Evolutionary conservation across 208 protist species (phyloP).

Genomic region (Leishmania braziliensis): DNA sequence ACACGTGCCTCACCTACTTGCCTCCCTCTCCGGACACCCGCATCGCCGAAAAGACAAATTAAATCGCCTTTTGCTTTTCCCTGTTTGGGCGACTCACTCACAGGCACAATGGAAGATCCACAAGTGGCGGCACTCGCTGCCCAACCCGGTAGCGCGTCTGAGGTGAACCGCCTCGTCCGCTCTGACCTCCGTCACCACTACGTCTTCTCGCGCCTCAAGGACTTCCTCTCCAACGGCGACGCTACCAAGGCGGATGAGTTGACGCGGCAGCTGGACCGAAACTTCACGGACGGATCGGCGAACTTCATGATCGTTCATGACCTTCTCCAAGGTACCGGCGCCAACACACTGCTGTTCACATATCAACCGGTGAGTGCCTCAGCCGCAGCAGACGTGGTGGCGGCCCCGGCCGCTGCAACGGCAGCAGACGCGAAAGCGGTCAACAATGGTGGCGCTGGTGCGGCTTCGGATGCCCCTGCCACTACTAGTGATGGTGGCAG

Average conservation of each 20-base stretch:
- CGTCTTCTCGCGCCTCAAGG: constrained; percentile 85
- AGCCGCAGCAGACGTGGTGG: constrained; percentile 11
- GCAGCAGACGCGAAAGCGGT: constrained; percentile 13
- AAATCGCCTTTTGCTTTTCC: not conserved
- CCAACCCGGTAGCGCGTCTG: constrained; percentile 1
- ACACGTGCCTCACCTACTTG: no score
- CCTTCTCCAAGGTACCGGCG: constrained; percentile 81
- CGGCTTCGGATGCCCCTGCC: constrained; percentile 10
- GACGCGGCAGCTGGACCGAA: constrained; percentile 63
- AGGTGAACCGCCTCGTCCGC: constrained; percentile 41
- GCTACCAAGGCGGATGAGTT: constrained; percentile 59
- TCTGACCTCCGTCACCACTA: constrained; percentile 86
- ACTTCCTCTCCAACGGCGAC: constrained; percentile 88
- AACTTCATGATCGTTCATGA: constrained; percentile 89
- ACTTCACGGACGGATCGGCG: constrained; percentile 80
- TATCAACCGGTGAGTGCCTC: constrained; percentile 56
- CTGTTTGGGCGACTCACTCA: not conserved
- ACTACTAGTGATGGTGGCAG: not conserved
- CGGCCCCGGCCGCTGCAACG: not conserved
- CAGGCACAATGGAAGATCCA: constrained; percentile 14
- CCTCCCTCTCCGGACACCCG: no score
- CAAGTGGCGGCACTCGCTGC: not conserved
- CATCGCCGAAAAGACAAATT: no score
- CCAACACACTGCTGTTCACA: constrained; percentile 82
- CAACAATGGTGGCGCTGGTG: not conserved